Conservation (phyloP, 1,284 basidiomycete species). For the Tremellales sp. region DNA sequence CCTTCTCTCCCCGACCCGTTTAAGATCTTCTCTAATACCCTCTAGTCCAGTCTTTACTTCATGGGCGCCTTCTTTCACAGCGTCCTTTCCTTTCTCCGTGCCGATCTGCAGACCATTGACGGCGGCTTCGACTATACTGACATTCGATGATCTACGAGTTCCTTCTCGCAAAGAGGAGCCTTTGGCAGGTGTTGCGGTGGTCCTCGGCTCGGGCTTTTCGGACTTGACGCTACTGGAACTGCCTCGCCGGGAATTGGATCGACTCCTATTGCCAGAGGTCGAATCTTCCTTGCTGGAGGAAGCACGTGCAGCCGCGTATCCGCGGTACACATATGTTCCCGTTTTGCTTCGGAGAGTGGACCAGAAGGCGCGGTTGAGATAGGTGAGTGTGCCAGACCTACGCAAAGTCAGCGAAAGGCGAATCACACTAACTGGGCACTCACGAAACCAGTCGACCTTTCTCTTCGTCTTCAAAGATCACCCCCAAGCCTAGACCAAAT, state of each 20-base stretch:
- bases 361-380: constrained; percentile 45
- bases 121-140: constrained; percentile 10
- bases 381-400: constrained; percentile 42
- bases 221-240: constrained; percentile 23
- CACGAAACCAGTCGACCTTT: constrained; percentile 50
- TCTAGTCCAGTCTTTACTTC: constrained; percentile 18
- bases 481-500: constrained; percentile 46
- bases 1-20: constrained; percentile 2
- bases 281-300: constrained; percentile 30
- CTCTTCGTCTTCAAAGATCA: constrained; percentile 53
- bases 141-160: neutral
- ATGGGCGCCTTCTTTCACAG: constrained; percentile 2
- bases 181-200: constrained; percentile 16
- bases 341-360: constrained; percentile 42
- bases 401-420: neutral
- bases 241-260: constrained; percentile 22
- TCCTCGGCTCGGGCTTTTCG: constrained; percentile 8
- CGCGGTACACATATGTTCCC: constrained; percentile 51
- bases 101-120: constrained; percentile 11
- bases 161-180: constrained; percentile 1
- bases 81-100: constrained; percentile 9
- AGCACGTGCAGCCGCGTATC: constrained; percentile 46
- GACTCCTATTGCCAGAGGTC: constrained; percentile 11
- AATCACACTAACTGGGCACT: constrained; percentile 19
- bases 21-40: constrained; percentile 14